These are phyloP conservation scores for Moniliella sp. DNA, from an alignment of 1,284 basidiomycete species.

Conservation along the genomic window DNA sequence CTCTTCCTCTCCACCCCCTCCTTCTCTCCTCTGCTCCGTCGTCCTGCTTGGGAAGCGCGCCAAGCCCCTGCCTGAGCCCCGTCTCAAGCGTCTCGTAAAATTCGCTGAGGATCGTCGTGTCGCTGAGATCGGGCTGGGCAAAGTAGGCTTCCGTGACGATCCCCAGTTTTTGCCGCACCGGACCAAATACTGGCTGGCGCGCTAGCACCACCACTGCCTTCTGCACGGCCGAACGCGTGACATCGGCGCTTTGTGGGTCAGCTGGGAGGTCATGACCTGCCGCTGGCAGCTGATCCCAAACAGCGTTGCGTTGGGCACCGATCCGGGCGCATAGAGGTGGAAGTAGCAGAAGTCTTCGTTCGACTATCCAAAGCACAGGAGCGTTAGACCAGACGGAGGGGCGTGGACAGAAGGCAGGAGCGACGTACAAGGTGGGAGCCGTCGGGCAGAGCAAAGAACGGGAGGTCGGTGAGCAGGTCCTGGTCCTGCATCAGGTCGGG, in stretches of 20 bases:
- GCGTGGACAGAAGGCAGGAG: not conserved
- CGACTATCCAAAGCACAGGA: conserved; percentile 40
- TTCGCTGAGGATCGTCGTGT: conserved; percentile 27
- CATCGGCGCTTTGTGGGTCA: conserved; percentile 63
- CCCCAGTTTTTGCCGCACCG: conserved; percentile 62
- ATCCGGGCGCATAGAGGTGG: conserved; percentile 41
- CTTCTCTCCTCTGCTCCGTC: not conserved
- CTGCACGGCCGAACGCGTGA: conserved; percentile 85
- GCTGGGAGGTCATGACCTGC: conserved; percentile 60
- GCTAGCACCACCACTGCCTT: conserved; percentile 90
- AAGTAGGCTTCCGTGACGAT: conserved; percentile 51
- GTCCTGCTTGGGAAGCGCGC: conserved; percentile 4
- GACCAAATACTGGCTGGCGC: conserved; percentile 35
- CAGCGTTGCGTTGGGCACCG: conserved; percentile 8
- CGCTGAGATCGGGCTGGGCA: conserved; percentile 25
- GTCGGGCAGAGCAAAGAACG: conserved; percentile 90
- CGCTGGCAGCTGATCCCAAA: conserved; percentile 47
- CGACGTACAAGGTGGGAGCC: conserved; percentile 63
- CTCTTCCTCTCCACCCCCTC: conserved; percentile 1
- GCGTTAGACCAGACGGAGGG: too few species aligned
- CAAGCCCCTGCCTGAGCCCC: conserved; percentile 11
- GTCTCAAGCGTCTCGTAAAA: conserved; percentile 30
- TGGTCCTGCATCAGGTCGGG: conserved; percentile 16
- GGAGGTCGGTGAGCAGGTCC: conserved; percentile 41
- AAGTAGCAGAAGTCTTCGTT: conserved; percentile 94